Conservation (phyloP, 345 rosid genomes). For the Gossypium stocksii region DNA sequence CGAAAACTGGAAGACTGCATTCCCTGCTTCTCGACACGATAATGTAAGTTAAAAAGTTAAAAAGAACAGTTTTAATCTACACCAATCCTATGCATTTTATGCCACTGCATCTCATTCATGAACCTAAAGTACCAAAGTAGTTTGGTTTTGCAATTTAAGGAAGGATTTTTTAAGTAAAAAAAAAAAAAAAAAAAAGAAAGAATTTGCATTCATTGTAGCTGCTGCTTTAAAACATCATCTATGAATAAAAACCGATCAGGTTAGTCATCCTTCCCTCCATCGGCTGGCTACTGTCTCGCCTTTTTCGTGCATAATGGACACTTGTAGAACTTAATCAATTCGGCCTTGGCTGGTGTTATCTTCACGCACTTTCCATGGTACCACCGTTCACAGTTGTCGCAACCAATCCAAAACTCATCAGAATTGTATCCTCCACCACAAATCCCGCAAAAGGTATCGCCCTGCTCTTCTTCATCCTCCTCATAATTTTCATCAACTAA, state of each 20-base stretch:
- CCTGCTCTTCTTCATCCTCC: slow-evolving; percentile 89
- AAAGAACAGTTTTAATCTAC: slow-evolving; percentile 9
- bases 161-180: neutral
- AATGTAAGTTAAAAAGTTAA: neutral
- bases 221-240: slow-evolving; percentile 17
- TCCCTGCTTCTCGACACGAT: neutral
- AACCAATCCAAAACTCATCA: slow-evolving; percentile 87
- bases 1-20: neutral
- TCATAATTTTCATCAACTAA: slow-evolving; percentile 52
- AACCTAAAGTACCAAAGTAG: neutral
- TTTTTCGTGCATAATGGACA: slow-evolving; percentile 82
- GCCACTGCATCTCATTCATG: slow-evolving; percentile 6
- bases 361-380: slow-evolving; percentile 92
- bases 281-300: slow-evolving; percentile 40
- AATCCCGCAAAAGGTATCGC: slow-evolving; percentile 75
- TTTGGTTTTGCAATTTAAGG: neutral
- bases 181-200: neutral
- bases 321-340: slow-evolving; percentile 77
- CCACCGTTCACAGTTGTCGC: slow-evolving; percentile 86
- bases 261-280: neutral
- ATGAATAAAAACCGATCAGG: neutral
- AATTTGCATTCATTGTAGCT: slow-evolving; percentile 2
- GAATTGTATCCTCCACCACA: slow-evolving; percentile 77
- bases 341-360: slow-evolving; percentile 87
- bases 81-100: slow-evolving; percentile 4